Percentiles rank a stretch among this genome's conserved stretches.
phyloP scores from a whole-genome alignment of 2,329 filamentous ascomycete genomes.

The Ascocoryne sarcoides region DNA sequence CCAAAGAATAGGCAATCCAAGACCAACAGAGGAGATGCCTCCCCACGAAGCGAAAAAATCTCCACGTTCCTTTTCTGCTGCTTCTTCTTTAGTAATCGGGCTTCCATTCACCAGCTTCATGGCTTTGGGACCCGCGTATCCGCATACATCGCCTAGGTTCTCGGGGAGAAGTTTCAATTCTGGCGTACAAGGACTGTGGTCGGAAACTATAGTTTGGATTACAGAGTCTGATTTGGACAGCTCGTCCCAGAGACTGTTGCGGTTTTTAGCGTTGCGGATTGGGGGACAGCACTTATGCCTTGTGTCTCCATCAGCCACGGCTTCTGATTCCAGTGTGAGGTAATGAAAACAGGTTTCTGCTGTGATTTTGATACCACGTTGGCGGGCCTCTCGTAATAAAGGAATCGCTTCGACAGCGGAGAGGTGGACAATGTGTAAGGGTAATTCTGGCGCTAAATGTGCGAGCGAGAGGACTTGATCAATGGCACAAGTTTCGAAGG shows the following conservation, averaged over 20 bases:
- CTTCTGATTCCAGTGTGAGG: conserved; percentile 57
- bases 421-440: conserved; percentile 78
- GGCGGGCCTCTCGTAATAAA: conserved; percentile 52
- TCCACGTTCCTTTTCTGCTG: conserved; percentile 43
- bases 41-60: conserved; percentile 98
- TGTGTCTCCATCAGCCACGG: conserved; percentile 59
- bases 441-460: conserved; percentile 68
- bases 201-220: conserved; percentile 85
- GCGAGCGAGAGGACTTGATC: conserved; percentile 78
- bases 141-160: conserved; percentile 37
- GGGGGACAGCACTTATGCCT: conserved; percentile 68
- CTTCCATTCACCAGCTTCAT: conserved; percentile 21
- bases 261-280: conserved; percentile 56
- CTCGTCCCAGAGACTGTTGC: conserved; percentile 66
- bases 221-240: conserved; percentile 63
- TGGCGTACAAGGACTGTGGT: conserved; percentile 94
- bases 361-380: conserved; percentile 57
- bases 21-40: conserved; percentile 86
- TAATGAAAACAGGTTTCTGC: conserved; percentile 76
- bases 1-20: conserved; percentile 81
- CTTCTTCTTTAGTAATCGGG: conserved; percentile 26
- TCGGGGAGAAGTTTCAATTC: conserved; percentile 81
- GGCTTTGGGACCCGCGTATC: conserved; percentile 13
- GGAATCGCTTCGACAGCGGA: conserved; percentile 62
- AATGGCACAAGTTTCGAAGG: conserved; percentile 87